A percentile compares a stretch with the other conserved stretches of the same genome.
Conservation (phyloP, 768 basidiomycete genomes). For the Phlegmacium glaucopus region DNA sequence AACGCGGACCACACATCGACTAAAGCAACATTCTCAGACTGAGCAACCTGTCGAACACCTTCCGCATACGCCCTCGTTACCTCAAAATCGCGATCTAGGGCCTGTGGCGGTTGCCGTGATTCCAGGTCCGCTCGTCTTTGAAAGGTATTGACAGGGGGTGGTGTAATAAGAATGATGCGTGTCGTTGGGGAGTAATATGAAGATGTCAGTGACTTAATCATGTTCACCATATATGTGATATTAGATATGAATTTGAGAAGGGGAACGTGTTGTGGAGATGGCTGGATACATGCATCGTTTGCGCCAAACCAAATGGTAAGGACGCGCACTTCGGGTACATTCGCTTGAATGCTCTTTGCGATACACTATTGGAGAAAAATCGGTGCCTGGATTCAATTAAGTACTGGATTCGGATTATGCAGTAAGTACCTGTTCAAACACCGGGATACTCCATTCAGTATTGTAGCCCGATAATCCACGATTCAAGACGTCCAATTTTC, state of each 20-base stretch:
- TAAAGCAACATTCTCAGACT: conserved; percentile 50
- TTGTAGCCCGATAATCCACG: conserved; percentile 85
- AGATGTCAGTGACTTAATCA: conserved; percentile 62
- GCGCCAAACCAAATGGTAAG: conserved; percentile 88
- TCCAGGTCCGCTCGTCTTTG: conserved; percentile 51
- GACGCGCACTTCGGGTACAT: conserved; percentile 60
- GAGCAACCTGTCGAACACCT: conserved; percentile 61
- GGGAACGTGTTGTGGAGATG: conserved; percentile 75
- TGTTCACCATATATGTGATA: conserved; percentile 55
- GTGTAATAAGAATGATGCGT: conserved; percentile 75
- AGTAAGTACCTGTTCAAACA: conserved; percentile 78
- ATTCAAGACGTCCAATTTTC: conserved; percentile 85
- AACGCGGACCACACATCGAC: conserved; percentile 74
- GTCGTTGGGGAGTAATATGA: conserved; percentile 68
- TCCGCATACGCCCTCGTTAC: conserved; percentile 67
- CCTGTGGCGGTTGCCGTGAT: conserved; percentile 45
- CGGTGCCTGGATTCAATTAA: too few species aligned
- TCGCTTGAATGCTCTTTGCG: conserved; percentile 45
- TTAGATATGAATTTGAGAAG: conserved; percentile 62
- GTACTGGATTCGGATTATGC: too few species aligned
- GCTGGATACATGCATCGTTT: conserved; percentile 75
- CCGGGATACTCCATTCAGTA: conserved; percentile 79
- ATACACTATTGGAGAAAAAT: conserved; percentile 51
- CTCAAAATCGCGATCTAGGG: conserved; percentile 59
- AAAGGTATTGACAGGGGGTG: conserved; percentile 75